Evolutionary conservation across 2,329 filamentous ascomycete species (phyloP).

Genomic region (Calonectria hongkongensis): DNA sequence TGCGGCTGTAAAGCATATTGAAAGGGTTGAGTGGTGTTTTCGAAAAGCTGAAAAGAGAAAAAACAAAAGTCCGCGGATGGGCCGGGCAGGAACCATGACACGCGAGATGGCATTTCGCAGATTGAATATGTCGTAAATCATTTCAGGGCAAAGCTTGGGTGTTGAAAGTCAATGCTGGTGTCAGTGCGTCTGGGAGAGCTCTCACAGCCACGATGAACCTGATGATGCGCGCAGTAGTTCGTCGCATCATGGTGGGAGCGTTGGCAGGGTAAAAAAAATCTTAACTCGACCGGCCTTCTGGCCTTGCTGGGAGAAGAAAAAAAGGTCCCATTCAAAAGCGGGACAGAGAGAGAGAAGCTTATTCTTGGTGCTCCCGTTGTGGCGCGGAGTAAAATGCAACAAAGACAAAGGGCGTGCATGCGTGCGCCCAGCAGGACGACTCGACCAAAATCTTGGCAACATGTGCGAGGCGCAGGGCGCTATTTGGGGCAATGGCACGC

Average conservation of each 20-base stretch:
- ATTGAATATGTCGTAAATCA: conserved; percentile 1
- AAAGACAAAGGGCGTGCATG: not conserved
- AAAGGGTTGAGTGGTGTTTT: not conserved
- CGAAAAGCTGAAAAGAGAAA: not conserved
- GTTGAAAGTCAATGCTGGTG: conserved; percentile 22
- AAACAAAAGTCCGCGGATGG: not conserved
- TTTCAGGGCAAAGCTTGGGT: conserved; percentile 11
- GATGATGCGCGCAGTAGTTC: conserved; percentile 15
- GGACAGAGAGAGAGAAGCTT: conserved; percentile 6
- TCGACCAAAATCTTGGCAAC: conserved; percentile 1
- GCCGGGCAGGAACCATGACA: not conserved
- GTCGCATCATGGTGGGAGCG: not conserved
- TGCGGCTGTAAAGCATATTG: conserved; percentile 8
- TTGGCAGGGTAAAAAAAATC: conserved; percentile 12
- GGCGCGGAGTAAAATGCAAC: conserved; percentile 2
- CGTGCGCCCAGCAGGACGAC: not conserved
- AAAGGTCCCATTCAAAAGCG: not conserved
- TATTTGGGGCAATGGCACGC: conserved; percentile 13
- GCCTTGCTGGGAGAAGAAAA: not conserved
- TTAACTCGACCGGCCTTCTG: not conserved
- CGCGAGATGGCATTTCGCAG: not conserved
- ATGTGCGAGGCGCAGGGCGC: conserved; percentile 15
- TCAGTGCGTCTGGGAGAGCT: not conserved
- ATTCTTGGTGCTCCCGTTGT: not conserved
- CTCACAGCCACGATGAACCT: conserved; percentile 18